Base-by-base conservation (phyloP, 2,329 filamentous ascomycete genomes). In the Fusarium annulatum region DNA sequence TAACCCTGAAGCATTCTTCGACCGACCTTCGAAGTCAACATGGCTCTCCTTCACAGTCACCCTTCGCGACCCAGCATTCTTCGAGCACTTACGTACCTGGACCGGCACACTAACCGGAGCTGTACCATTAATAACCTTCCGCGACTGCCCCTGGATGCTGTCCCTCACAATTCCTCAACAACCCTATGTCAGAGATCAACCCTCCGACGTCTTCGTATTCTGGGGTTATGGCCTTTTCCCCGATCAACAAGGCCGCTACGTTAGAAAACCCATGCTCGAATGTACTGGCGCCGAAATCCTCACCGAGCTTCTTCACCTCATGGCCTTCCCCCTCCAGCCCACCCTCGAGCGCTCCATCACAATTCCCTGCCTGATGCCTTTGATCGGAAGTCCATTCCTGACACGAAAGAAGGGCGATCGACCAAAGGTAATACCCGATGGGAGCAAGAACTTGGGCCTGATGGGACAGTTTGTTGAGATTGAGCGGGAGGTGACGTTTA, bases 391-490 rank as follows among this genome's bases (percentile, higher is more conserved):
- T 19, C 76, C 76, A 1, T 78, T 78, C 45, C 58, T 78, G 2
- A 78, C 76, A 10, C 61, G 76, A 0, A 77, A 75, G 43, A 77
- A 71, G n/a, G 76, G 76, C 21, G 76, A 78, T 21, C 56, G 76
- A 12, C 76, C 76, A 18, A 61, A 77, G 0, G 76, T 77, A 1
- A 67, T 78, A 14, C 76, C 76, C 2, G 58, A 70, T 2, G 76
- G 76, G 4, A 76, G 76, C 58, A 77, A 64, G 53, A 78, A 78
- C 33, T 55, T 78, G 9, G 76, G 76, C 0, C 28, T 78, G n/a
- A 78, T 78, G 75, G 76, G 76, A 2, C 76, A 78, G 41, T 78
- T 78, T 56, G 76, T 78, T 12, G 76, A 78, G 70, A 49, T 78
- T n/a, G 76, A 78, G 52, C 53, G 76, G 0, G 76, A 78, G 42